Percentiles rank a stretch among this genome's conserved stretches.
Evolutionary conservation across 2,329 filamentous ascomycete species (phyloP).

Genomic region (Hyphodiscus sp.): DNA sequence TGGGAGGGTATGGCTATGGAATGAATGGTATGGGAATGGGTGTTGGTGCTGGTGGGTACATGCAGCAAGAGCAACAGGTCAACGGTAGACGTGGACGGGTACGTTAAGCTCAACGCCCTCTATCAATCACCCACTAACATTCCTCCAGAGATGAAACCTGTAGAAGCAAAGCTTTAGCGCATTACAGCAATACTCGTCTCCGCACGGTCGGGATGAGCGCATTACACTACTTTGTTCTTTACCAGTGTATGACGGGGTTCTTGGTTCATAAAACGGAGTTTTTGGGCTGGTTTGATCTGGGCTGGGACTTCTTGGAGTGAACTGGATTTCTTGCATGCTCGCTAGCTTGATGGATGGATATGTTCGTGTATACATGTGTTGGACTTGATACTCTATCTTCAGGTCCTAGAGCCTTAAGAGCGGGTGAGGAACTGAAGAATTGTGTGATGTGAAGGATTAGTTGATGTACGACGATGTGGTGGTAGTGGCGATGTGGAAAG

Average conservation of each 20-base stretch:
- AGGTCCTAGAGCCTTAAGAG: no score
- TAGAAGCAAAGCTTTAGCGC: neutral
- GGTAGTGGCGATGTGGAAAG: no score
- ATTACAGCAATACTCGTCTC: neutral
- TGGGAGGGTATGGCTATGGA: constrained; percentile 39
- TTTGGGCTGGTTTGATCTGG: neutral
- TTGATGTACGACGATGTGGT: no score
- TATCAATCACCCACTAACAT: constrained; percentile 5
- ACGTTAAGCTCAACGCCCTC: constrained; percentile 20
- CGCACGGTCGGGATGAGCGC: neutral
- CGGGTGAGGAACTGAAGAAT: no score
- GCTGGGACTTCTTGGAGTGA: neutral
- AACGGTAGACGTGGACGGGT: constrained; percentile 53
- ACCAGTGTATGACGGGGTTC: constrained; percentile 5
- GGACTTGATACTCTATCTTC: neutral
- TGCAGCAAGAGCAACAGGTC: constrained; percentile 51
- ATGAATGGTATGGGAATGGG: constrained; percentile 35
- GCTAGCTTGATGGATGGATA: neutral
- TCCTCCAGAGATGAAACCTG: constrained; percentile 11
- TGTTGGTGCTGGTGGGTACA: constrained; percentile 34
- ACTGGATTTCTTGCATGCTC: neutral
- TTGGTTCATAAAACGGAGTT: constrained; percentile 6
- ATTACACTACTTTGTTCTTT: neutral
- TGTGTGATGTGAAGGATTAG: no score
- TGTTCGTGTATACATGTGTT: constrained; percentile 8